phyloP scores from a whole-genome alignment of 2,329 filamentous ascomycete species.

The Pseudogymnoascus sp. region DNA sequence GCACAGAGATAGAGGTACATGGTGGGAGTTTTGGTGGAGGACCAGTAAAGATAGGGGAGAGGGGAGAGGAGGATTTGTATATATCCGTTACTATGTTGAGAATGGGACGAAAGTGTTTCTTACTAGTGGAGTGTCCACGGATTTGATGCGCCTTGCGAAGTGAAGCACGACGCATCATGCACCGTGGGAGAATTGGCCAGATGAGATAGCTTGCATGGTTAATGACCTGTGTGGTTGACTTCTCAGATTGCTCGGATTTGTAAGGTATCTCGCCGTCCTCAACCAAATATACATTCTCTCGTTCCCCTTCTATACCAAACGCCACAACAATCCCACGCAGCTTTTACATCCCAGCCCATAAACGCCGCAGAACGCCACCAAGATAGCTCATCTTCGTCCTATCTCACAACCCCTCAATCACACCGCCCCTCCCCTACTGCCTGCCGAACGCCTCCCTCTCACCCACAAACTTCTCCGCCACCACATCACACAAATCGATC shows the following conservation, averaged over 20 bases:
- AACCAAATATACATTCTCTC: constrained; percentile 26
- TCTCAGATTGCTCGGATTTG: not conserved
- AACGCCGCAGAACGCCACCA: constrained; percentile 24
- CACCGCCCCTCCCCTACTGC: constrained; percentile 12
- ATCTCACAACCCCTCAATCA: not conserved
- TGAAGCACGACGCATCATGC: not conserved
- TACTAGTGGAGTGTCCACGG: not conserved
- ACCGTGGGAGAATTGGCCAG: not conserved
- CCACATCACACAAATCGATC: constrained; percentile 85
- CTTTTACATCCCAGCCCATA: constrained; percentile 15
- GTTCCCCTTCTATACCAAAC: constrained; percentile 16
- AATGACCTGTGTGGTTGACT: not conserved
- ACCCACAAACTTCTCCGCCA: constrained; percentile 77
- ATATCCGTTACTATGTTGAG: not conserved
- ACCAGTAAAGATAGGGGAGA: not conserved
- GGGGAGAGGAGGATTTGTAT: not conserved
- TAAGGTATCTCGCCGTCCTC: too few relatives aligned
- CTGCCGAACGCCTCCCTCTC: constrained; percentile 55
- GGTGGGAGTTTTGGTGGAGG: not conserved
- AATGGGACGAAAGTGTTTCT: not conserved
- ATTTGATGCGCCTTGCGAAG: not conserved
- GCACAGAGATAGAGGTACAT: not conserved
- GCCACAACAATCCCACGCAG: constrained; percentile 16
- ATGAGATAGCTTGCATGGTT: not conserved
- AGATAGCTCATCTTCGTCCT: constrained; percentile 2